Evolutionary conservation across 805 yeast genomes (phyloP), one percentile per base, ranked within the genome.

Genomic region (Zygosaccharomyces gambellarensis): DNA sequence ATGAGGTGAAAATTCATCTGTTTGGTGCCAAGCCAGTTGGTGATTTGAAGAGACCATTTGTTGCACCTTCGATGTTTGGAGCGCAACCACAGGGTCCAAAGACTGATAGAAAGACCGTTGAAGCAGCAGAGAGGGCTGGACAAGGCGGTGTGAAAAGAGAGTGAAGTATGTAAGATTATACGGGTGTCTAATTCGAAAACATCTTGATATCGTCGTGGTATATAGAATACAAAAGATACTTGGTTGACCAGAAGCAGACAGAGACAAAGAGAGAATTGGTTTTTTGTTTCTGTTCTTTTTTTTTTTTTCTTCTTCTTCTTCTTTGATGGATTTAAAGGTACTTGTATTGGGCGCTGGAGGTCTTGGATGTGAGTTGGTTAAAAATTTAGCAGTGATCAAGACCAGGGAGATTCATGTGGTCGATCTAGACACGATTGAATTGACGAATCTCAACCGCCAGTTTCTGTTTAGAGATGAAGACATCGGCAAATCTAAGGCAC

Each of bases 21-120:
- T 87, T 87, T 62, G 90, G 90, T 59, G 74, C 79, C 63, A 79
- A 90, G 36, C 94, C 97, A 23, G 61, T 79, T 44, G 97, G 97
- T 59, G 96, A 87, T 62, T 81, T 90, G 72, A 88, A 89, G 81
- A 87, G 99, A 77, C 99, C 99, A 42, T 94, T 94, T 83, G 87
- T 87, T 77, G 82, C 90, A 51, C 81, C 90, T 46, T 82, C 92
- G 42, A 69, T 92, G 73, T 81, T 89, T 59, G 88, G 90, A 52
- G 71, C 74, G 38, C 66, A 59, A 47, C 71, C 70, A 43, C 58
- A 62, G 39, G 85, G 76, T 41, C 75, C 80, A 61, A 82, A 83
- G 75, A 87, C 94, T 55, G 97, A 90, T 73, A 89, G 89, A 77
- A 87, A 87, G 62, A 75, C 96, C 29, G 82, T 89, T 60, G 89